These are phyloP conservation scores for Rhipidocladum racemiflorum DNA, from an alignment of 176 grass and related monocot species.

Conservation along the genomic window DNA sequence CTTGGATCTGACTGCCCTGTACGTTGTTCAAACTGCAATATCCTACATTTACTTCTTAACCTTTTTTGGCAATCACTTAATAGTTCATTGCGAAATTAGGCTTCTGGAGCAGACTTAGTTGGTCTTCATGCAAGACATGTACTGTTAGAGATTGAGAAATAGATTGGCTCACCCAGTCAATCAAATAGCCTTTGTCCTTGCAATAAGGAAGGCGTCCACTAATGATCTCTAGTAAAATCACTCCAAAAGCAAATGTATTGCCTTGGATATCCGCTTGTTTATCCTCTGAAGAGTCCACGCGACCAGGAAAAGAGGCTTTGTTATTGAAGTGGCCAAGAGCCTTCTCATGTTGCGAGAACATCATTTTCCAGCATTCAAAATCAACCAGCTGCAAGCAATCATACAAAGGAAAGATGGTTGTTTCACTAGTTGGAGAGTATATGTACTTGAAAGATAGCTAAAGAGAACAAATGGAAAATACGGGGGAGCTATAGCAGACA, in stretches of 20 bases:
- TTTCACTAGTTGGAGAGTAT: not conserved
- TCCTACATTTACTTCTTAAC: not conserved
- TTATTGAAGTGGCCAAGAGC: conserved; percentile 28
- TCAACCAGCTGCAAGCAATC: conserved; percentile 71
- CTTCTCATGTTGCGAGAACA: conserved; percentile 62
- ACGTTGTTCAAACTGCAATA: not conserved
- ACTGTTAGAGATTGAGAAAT: not conserved
- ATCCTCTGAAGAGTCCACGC: conserved; percentile 45
- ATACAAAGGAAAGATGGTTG: not conserved
- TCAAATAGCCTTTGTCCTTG: conserved; percentile 80
- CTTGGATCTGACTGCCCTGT: not conserved
- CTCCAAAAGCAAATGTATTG: conserved; percentile 79
- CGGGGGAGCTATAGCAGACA: not conserved
- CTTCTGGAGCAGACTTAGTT: not conserved
- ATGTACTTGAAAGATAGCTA: not conserved
- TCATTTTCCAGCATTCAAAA: conserved; percentile 90
- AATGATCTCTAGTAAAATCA: conserved; percentile 89
- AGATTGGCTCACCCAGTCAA: conserved; percentile 66
- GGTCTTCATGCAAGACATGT: not conserved
- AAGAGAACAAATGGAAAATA: not conserved
- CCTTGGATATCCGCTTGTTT: conserved; percentile 60
- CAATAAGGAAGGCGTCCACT: conserved; percentile 87
- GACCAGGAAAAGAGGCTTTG: conserved; percentile 48
- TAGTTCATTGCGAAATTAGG: not conserved
- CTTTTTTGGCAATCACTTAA: not conserved